Evolutionary conservation across 768 basidiomycete genomes (phyloP).

Genomic region (Lactarius indigo): DNA sequence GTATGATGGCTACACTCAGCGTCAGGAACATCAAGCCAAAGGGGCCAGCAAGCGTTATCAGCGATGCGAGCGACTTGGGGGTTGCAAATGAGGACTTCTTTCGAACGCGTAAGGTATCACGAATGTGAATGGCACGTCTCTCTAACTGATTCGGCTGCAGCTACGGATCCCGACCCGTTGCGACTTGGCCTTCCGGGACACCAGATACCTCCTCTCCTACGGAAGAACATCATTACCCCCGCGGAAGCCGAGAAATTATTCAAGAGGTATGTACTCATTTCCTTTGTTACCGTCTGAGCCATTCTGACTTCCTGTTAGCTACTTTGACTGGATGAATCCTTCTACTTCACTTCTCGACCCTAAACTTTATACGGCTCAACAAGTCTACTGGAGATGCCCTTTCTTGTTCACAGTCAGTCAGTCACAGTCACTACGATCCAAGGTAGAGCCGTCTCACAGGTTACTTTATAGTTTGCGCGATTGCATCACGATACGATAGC

Average conservation of each 20-base stretch:
- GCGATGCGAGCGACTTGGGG: slow-evolving; percentile 32
- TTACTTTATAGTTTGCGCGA: slow-evolving; percentile 64
- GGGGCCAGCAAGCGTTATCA: slow-evolving; percentile 25
- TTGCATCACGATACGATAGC: slow-evolving; percentile 73
- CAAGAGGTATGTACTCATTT: slow-evolving; percentile 20
- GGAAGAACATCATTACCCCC: slow-evolving; percentile 25
- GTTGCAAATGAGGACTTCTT: slow-evolving; percentile 71
- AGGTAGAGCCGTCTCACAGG: neutral
- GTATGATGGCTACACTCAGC: slow-evolving; percentile 67
- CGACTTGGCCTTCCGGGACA: slow-evolving; percentile 20
- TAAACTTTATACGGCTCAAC: slow-evolving; percentile 78
- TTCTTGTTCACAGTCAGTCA: slow-evolving; percentile 91
- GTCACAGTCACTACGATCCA: slow-evolving; percentile 32
- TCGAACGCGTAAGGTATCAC: slow-evolving; percentile 34
- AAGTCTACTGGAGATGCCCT: slow-evolving; percentile 77
- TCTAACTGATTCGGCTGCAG: slow-evolving; percentile 4
- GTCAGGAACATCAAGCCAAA: slow-evolving; percentile 38
- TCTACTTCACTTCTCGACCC: slow-evolving; percentile 83
- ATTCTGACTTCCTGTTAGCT: slow-evolving; percentile 18
- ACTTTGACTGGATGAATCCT: slow-evolving; percentile 71
- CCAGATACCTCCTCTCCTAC: slow-evolving; percentile 20
- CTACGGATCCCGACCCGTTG: slow-evolving; percentile 12
- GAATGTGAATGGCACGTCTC: neutral
- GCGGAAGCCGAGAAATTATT: slow-evolving; percentile 25
- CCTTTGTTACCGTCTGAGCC: neutral